These are phyloP conservation scores for Alternaria ventricosa DNA, from an alignment of 2,329 filamentous ascomycete species.

Conservation along the genomic window DNA sequence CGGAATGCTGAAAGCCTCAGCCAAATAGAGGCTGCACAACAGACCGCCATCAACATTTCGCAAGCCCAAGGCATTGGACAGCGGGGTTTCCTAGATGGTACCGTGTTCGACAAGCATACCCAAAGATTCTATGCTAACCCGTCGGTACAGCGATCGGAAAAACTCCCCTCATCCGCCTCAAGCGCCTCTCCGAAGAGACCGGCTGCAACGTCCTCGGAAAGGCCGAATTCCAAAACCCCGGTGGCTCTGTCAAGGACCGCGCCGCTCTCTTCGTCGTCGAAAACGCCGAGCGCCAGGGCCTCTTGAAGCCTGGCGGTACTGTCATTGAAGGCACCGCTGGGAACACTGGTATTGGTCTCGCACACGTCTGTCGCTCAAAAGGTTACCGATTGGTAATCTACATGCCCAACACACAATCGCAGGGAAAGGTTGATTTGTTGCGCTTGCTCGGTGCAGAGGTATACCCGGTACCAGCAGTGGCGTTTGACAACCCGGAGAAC, in stretches of 20 bases:
- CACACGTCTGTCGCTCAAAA: conserved; percentile 90
- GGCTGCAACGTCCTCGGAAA: conserved; percentile 95
- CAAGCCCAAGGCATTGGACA: conserved; percentile 79
- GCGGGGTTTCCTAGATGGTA: conserved; percentile 80
- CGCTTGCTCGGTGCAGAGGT: conserved; percentile 92
- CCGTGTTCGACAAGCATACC: background rate
- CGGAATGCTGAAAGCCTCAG: conserved; percentile 58
- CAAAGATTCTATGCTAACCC: conserved; percentile 7
- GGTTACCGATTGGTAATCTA: conserved; percentile 98
- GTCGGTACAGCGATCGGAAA: conserved; percentile 82
- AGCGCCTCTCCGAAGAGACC: conserved; percentile 85
- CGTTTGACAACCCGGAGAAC: conserved; percentile 93
- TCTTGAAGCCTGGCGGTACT: conserved; percentile 84
- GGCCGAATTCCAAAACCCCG: conserved; percentile 98
- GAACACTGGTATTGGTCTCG: conserved; percentile 97
- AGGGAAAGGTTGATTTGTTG: conserved; percentile 95
- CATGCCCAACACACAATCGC: conserved; percentile 98
- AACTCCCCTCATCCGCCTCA: conserved; percentile 90
- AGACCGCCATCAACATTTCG: conserved; percentile 75
- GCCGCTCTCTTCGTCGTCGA: conserved; percentile 93
- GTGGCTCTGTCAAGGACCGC: conserved; percentile 94
- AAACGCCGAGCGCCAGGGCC: conserved; percentile 87
- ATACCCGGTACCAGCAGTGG: conserved; percentile 91
- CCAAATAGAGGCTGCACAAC: conserved; percentile 57
- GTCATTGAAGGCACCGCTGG: conserved; percentile 97